These are phyloP conservation scores for Podospora bellae-mahoneyi DNA, from an alignment of 495 filamentous ascomycete species.

Conservation along the genomic window DNA sequence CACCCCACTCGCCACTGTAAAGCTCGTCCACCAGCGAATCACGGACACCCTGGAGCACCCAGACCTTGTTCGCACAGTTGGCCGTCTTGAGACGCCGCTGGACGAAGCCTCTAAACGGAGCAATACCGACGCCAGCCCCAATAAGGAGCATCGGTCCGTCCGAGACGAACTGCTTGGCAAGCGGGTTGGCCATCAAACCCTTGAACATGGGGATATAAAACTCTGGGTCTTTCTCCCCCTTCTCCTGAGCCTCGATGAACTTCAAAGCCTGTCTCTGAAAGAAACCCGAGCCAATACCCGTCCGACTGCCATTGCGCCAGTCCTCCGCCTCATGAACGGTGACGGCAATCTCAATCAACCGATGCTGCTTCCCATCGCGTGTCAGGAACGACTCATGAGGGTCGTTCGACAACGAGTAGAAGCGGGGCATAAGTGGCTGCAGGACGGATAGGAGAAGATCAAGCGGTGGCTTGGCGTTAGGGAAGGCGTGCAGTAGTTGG, in stretches of 20 bases:
- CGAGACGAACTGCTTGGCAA: constrained; percentile 80
- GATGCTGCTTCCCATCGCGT: constrained; percentile 66
- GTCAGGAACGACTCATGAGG: constrained; percentile 74
- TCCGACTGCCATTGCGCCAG: constrained; percentile 66
- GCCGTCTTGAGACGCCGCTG: constrained; percentile 91
- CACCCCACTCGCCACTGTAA: constrained; percentile 94
- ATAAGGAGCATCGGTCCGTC: constrained; percentile 98
- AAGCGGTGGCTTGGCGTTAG: constrained; percentile 81
- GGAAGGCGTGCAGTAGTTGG: constrained; percentile 89
- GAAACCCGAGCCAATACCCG: constrained; percentile 76
- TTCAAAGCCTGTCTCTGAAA: constrained; percentile 74
- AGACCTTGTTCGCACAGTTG: constrained; percentile 98
- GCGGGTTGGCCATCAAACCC: constrained; percentile 95
- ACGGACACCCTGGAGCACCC: constrained; percentile 95
- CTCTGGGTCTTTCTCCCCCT: constrained; percentile 54
- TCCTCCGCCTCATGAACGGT: constrained; percentile 83
- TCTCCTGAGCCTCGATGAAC: constrained; percentile 60
- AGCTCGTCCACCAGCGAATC: constrained; percentile 91
- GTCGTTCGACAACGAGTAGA: constrained; percentile 97
- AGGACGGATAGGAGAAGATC: constrained; percentile 76
- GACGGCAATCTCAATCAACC: constrained; percentile 90
- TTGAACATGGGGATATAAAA: constrained; percentile 93
- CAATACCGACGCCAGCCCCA: constrained; percentile 93
- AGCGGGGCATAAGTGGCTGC: constrained; percentile 87
- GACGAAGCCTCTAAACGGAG: constrained; percentile 95